Conservation (phyloP, 805 yeast genomes). For the Scheffersomyces lignosus region DNA sequence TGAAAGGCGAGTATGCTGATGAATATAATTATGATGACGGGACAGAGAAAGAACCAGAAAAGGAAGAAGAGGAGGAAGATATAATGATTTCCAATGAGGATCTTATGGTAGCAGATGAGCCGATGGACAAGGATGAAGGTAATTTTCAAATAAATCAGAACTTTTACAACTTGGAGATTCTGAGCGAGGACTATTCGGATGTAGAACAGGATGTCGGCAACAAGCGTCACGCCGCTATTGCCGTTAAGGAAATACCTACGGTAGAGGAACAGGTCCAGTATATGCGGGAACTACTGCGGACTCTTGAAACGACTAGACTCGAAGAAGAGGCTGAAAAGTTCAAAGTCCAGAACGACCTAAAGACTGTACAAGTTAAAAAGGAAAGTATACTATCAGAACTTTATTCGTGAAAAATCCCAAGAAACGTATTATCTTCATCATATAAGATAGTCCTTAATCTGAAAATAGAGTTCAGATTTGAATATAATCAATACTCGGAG, state of each 20-base stretch:
- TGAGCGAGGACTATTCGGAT: not conserved
- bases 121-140: no score
- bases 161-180: conserved; percentile 5
- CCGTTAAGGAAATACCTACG: no score
- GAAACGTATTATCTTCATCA: no score
- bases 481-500: no score
- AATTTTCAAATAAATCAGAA: conserved; percentile 2
- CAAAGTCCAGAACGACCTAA: not conserved
- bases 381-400: not conserved
- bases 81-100: conserved; percentile 2
- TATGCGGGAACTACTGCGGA: not conserved
- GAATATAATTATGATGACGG: conserved; percentile 14
- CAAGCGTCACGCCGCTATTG: no score
- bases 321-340: not conserved
- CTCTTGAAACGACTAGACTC: not conserved
- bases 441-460: no score
- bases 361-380: not conserved
- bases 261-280: conserved; percentile 3
- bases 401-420: no score
- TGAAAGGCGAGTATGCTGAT: conserved; percentile 11
- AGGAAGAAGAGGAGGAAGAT: conserved; percentile 7
- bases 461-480: no score
- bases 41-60: not conserved
- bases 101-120: conserved; percentile 6
- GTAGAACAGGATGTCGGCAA: conserved; percentile 3